A percentile compares a stretch with the other conserved stretches of the same genome.
Evolutionary conservation across 768 basidiomycete genomes (phyloP).

Genomic region (Trametes elegans): DNA sequence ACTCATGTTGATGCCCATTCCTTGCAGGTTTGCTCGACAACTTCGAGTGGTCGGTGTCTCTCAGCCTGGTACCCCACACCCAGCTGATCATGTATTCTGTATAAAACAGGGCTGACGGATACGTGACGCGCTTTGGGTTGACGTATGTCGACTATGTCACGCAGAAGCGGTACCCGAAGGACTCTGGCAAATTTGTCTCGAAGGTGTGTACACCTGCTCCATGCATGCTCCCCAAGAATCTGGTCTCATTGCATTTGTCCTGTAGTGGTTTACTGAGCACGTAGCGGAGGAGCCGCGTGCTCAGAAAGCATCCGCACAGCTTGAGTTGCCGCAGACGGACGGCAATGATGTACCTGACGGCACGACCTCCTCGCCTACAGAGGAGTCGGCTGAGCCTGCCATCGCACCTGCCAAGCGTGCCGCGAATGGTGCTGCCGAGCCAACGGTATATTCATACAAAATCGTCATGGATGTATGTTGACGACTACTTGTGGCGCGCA

Average conservation of each 20-base stretch:
- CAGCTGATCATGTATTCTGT: background rate
- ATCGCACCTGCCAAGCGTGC: slow-evolving; percentile 5
- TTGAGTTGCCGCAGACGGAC: slow-evolving; percentile 1
- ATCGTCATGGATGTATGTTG: too few relatives aligned
- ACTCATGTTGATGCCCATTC: background rate
- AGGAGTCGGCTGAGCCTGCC: slow-evolving; percentile 5
- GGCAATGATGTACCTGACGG: background rate
- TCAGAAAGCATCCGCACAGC: background rate
- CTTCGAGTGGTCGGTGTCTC: slow-evolving; percentile 55
- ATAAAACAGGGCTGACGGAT: slow-evolving; percentile 55
- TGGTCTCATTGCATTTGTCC: too few relatives aligned
- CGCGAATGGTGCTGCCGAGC: slow-evolving; percentile 10
- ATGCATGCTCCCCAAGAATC: too few relatives aligned
- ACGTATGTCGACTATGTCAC: slow-evolving; percentile 72
- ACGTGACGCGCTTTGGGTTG: slow-evolving; percentile 64
- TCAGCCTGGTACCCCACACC: background rate
- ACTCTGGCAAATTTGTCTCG: slow-evolving; percentile 54
- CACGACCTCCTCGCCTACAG: slow-evolving; percentile 5
- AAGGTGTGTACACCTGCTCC: slow-evolving; percentile 37
- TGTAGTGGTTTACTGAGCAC: slow-evolving; percentile 34
- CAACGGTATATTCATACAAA: slow-evolving; percentile 13
- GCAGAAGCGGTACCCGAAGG: slow-evolving; percentile 64
- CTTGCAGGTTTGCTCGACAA: slow-evolving; percentile 60
- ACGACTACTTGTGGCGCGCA: background rate
- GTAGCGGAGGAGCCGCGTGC: slow-evolving; percentile 18